Base-by-base conservation (phyloP, 2,329 filamentous ascomycete species). In the Claviceps sp. region DNA sequence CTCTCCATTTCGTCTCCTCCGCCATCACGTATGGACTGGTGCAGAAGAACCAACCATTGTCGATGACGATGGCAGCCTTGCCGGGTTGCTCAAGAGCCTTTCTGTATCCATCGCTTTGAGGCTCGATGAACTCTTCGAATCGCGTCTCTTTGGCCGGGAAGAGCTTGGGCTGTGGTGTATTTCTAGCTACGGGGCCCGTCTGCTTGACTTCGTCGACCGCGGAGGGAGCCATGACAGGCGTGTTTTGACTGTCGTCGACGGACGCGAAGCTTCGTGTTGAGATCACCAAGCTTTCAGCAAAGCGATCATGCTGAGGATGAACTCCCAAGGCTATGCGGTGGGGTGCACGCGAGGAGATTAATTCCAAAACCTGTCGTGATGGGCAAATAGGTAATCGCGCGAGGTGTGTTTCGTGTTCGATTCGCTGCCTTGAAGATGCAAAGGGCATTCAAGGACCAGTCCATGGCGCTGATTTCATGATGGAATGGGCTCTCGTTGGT, bases 11-110 rank as follows among this genome's bases (percentile, higher is more conserved):
- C n/a, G 14, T 14, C 34, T 30, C 18, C 34, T 50, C 2, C 11
- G 42, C 4, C 5, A 48, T 40, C 26, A 34, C 40, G 7, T 41
- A 52, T 26, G 38, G 40, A 56, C 63, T 53, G 65, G 55, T 49
- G 4, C 37, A 14, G 22, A 38, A 3, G 13, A 5, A 51, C 69
- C 55, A 71, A 94, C 90, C 93, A 85, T 96, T 96, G 72, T 98
- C 93, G 64, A 98, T 97, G 56, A 98, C 87, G 62, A 98, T 96
- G 49, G 89, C 88, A 49, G 83, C 86, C 46, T 73, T 71, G 53
- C 72, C 76, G 16, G 75, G 67, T 20, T 76, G 70, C 52, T 78
- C 70, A 49, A 78, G 75, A 54, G 87, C 90, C 59, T 78, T 75
- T 61, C 79, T 76, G 63, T 85, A 89, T 47, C 86, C 87, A 61